These are phyloP conservation scores for Scheffersomyces illinoinensis DNA, from an alignment of 1,139 yeast species.

Conservation along the genomic window DNA sequence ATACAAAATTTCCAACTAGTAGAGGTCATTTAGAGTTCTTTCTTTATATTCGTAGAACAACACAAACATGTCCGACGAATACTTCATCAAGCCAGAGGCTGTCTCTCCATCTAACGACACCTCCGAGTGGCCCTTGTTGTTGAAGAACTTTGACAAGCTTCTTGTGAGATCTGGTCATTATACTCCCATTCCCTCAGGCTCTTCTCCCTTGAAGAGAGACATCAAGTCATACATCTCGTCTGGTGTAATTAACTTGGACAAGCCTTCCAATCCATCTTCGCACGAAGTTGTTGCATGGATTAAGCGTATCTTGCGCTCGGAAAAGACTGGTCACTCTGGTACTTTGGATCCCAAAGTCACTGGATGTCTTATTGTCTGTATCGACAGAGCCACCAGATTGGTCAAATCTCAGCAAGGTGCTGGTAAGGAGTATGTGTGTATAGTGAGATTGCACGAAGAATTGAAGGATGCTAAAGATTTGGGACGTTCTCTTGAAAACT, in stretches of 20 bases:
- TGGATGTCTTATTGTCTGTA: conserved; percentile 95
- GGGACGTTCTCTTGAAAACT: conserved; percentile 84
- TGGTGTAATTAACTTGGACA: conserved; percentile 96
- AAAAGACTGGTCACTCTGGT: conserved; percentile 99
- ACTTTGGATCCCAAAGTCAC: conserved; percentile 99
- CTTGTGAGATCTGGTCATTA: conserved; percentile 95
- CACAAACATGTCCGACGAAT: conserved; percentile 56
- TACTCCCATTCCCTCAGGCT: conserved; percentile 95
- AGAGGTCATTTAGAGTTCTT: neutral
- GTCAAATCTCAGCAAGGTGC: conserved; percentile 99
- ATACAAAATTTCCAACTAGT: neutral
- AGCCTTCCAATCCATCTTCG: conserved; percentile 96
- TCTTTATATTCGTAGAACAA: conserved; percentile 1
- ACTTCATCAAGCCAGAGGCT: conserved; percentile 86
- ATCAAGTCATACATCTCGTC: conserved; percentile 85
- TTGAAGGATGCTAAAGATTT: conserved; percentile 88
- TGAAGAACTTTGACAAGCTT: conserved; percentile 91
- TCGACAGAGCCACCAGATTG: conserved; percentile 96
- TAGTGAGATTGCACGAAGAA: conserved; percentile 92
- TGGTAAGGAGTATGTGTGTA: conserved; percentile 98
- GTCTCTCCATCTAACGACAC: conserved; percentile 81
- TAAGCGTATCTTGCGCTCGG: conserved; percentile 90
- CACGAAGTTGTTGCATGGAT: conserved; percentile 99
- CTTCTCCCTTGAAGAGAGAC: conserved; percentile 94
- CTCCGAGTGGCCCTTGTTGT: conserved; percentile 91